Base-by-base conservation (phyloP, 2,329 filamentous ascomycete species). In the Fusarium brevicatenulatum region DNA sequence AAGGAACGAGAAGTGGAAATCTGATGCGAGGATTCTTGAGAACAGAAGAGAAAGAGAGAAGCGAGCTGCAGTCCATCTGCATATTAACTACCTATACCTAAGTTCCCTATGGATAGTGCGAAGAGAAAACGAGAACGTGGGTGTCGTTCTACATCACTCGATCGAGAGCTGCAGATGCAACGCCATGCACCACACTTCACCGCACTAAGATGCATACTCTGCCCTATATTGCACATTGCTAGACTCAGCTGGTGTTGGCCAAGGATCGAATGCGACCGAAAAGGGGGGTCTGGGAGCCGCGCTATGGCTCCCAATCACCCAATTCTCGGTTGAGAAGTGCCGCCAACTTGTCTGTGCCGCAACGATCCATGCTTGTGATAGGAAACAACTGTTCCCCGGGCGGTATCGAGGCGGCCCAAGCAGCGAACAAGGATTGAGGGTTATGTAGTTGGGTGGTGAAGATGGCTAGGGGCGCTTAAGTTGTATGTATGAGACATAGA, bases 391-490 rank as follows among this genome's bases (percentile, higher is more conserved):
- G 21, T 64, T 40, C 36, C 30, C 25, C 21, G 30, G 53, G 28
- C 21, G 25, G 46, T 28, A 53, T 44, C n/a, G 21, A 44, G 44
- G 46, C 42, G 34, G 49, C 37, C 46, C 57, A 44, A 52, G 46
- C 53, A 47, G 23, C 71, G 42, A 74, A 74, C 66, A 19, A 47
- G 9, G 23, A 19, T 18, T 7, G 28, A 52, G 21, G 18, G 34
- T 42, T 32, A 15, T 12, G 47, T 32, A 46, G 52, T 28, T 42
- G 44, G 37, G 19, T 34, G 47, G 66, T 59, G 60, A 49, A 34
- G 56, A 49, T 53, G 54, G 49, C 19, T 36, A 65, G 56, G 63
- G 71, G 71, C 71, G 71, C 71, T 74, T 73, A 74, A 40, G 32
- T 58, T 52, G 34, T 18, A 54, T 36, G 43, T 50, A 64, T 44